Base-by-base conservation (phyloP, 768 basidiomycete genomes). In the Suillus alpinus region DNA sequence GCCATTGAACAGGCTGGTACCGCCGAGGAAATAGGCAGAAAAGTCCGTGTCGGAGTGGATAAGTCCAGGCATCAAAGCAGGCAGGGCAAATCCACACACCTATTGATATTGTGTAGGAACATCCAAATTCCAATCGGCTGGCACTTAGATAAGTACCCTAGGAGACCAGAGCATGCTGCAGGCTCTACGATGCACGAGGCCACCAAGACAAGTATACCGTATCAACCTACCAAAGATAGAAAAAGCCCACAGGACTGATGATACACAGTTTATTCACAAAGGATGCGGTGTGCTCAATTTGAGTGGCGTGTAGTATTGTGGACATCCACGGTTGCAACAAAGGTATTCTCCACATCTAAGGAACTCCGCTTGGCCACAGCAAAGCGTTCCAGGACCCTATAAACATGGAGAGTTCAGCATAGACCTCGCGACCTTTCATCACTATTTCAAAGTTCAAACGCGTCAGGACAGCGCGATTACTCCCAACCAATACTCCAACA, bases 341-440 rank as follows among this genome's bases (percentile, higher is more conserved):
- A 55, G 53, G 53, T 39, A 9, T 16, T n/a, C 44, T 44, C 9
- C 44, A 46, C 43, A n/a, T 44, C 43, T 12, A 9, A 26, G 16
- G 16, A 55, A 55, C 53, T 55, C 53, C 53, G 53, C 23, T 39
- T 12, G 53, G 5, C 53, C 37, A 55, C 53, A 55, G 53, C 53
- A 55, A 55, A 55, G 36, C 36, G 37, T 39, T 4, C 23, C 23
- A 16, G 14, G 23, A 37, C 10, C 52, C 6, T 2, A 55, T 55
- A 55, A 55, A 26, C 7, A 23, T 12, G n/a, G 44, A 16, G 6
- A 3, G 51, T 4, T 16, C 1, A 8, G 31, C 2, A n/a, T 20
- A n/a, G 50, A 32, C 10, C 50, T 29, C 7, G 23, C 12, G 18
- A 50, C 50, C 50, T 34, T 13, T 51, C 32, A n/a, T 32, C 31